Evolutionary conservation across 73 alveolate genomes (phyloP).

Genomic region (Urostyla sp.): DNA sequence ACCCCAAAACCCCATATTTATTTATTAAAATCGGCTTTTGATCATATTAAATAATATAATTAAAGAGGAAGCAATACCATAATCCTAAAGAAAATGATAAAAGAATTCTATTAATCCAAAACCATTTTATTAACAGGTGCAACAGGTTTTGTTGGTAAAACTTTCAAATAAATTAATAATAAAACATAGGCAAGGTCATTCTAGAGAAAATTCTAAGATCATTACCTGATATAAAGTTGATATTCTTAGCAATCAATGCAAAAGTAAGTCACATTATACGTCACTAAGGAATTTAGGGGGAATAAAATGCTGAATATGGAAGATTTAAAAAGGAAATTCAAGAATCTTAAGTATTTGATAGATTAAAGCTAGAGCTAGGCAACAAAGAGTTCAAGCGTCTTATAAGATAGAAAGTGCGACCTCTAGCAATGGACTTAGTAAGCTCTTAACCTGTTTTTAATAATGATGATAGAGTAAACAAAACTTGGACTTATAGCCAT

Average conservation of each 20-base stretch:
- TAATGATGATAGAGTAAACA: conserved; percentile 43
- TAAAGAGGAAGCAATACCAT: too few relatives aligned
- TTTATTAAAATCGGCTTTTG: too few relatives aligned
- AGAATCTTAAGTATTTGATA: conserved; percentile 81
- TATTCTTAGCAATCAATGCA: conserved; percentile 74
- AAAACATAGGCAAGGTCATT: conserved; percentile 82
- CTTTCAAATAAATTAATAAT: conserved; percentile 48
- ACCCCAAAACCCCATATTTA: too few relatives aligned
- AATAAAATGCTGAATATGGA: conserved; percentile 68
- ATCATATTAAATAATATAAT: too few relatives aligned
- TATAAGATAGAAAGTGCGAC: conserved; percentile 66
- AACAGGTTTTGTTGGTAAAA: conserved; percentile 85
- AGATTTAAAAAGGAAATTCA: conserved; percentile 79
- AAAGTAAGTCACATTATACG: conserved; percentile 35
- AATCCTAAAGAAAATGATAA: too few relatives aligned
- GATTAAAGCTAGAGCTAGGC: conserved; percentile 71
- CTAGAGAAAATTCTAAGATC: conserved; percentile 78
- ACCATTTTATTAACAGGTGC: conserved; percentile 76
- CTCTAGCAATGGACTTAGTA: conserved; percentile 56
- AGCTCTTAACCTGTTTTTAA: neutral
- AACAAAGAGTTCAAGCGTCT: conserved; percentile 59
- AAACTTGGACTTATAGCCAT: conserved; percentile 65
- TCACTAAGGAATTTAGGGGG: conserved; percentile 8
- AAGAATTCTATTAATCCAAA: conserved; percentile 65
- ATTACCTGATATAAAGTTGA: conserved; percentile 67